phyloP scores from a whole-genome alignment of 164 flowering plant species.

The Nymphaea colorata region DNA sequence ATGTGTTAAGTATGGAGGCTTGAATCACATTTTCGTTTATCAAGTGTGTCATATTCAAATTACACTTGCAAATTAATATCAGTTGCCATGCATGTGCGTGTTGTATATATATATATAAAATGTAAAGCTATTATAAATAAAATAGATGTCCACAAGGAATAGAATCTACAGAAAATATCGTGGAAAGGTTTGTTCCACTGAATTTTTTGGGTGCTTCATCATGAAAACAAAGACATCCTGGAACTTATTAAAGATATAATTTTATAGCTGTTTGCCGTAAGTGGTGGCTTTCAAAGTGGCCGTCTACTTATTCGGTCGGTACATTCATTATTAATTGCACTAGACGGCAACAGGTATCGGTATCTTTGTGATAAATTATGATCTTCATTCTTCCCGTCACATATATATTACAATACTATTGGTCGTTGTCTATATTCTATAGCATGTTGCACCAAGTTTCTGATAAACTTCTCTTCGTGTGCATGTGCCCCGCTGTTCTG shows the following conservation, averaged over 20 bases:
- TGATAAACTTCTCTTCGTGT: too few species aligned
- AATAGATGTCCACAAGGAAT: neutral
- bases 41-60: too few species aligned
- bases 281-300: neutral
- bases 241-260: neutral
- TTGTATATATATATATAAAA: too few species aligned
- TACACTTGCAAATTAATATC: too few species aligned
- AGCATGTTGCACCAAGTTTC: too few species aligned
- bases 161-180: neutral
- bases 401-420: too few species aligned
- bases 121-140: neutral
- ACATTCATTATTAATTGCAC: neutral
- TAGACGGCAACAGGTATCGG: neutral
- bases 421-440: neutral
- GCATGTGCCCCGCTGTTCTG: neutral
- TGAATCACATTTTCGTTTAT: too few species aligned
- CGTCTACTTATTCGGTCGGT: neutral
- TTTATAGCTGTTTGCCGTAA: neutral
- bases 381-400: neutral
- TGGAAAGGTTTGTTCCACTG: neutral
- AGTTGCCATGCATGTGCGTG: too few species aligned
- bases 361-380: too few species aligned
- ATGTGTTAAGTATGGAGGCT: too few species aligned
- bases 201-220: neutral
- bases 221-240: neutral